Conservation (phyloP, 2,329 filamentous ascomycete species). For the Aspergillus tamarii region DNA sequence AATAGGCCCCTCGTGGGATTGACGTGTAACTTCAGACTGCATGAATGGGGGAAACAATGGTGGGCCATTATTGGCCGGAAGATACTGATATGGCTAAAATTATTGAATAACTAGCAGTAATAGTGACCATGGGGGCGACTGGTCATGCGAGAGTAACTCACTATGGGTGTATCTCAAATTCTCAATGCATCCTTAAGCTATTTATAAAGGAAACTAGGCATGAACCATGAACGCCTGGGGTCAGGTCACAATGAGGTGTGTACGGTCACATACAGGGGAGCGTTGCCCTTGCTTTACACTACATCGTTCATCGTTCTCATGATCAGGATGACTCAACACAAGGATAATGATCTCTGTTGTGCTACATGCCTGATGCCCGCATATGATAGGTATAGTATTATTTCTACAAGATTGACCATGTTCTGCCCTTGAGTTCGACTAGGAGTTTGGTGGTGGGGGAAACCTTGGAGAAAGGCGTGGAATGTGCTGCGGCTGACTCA, state of each 20-base stretch:
- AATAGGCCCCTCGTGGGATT: constrained; percentile 1
- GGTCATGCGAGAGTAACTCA: neutral
- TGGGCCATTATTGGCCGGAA: constrained; percentile 1
- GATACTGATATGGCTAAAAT: constrained; percentile 2
- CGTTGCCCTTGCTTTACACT: constrained; percentile 1
- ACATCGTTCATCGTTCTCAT: neutral
- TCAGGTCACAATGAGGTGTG: neutral
- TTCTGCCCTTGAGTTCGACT: neutral
- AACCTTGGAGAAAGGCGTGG: neutral
- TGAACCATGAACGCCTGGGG: constrained; percentile 7
- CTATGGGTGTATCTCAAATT: neutral
- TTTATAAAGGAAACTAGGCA: constrained; percentile 7
- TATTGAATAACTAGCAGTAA: constrained; percentile 3
- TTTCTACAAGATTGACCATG: neutral
- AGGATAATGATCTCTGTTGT: neutral
- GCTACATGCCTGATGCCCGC: neutral
- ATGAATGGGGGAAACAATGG: neutral
- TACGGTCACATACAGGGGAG: neutral
- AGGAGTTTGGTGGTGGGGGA: neutral
- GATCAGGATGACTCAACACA: neutral
- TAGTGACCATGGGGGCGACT: neutral
- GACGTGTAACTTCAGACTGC: constrained; percentile 1
- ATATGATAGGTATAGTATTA: neutral
- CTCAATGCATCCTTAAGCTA: neutral
- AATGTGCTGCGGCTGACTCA: constrained; percentile 1